phyloP scores from a whole-genome alignment of 2,329 filamentous ascomycete species.

The Botrytis deweyae region DNA sequence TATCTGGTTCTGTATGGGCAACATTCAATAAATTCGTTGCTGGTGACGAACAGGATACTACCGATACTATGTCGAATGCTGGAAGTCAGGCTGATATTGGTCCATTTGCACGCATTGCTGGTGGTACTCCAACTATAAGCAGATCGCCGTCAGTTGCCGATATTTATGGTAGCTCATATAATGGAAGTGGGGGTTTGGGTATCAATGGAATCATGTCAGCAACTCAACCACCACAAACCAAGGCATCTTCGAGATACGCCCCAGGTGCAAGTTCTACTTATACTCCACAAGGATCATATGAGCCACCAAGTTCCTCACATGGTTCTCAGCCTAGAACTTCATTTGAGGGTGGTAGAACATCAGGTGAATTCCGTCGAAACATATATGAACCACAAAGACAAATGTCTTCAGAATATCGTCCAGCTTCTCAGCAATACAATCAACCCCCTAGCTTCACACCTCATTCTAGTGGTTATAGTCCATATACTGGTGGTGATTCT shows the following conservation, averaged over 20 bases:
- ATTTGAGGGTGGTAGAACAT: slow-evolving; percentile 47
- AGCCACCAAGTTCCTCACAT: slow-evolving; percentile 33
- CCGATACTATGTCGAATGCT: slow-evolving; percentile 55
- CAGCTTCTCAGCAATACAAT: slow-evolving; percentile 33
- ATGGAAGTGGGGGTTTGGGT: slow-evolving; percentile 37
- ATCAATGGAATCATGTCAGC: slow-evolving; percentile 33
- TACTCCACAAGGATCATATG: slow-evolving; percentile 28
- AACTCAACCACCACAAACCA: slow-evolving; percentile 26
- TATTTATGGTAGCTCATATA: slow-evolving; percentile 48
- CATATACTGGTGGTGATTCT: slow-evolving; percentile 25
- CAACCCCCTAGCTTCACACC: slow-evolving; percentile 36
- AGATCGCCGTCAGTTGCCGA: slow-evolving; percentile 75
- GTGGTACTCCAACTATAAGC: slow-evolving; percentile 73
- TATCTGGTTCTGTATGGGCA: slow-evolving; percentile 85
- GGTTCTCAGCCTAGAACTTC: slow-evolving; percentile 42
- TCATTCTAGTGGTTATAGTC: slow-evolving; percentile 29
- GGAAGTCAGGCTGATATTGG: slow-evolving; percentile 62
- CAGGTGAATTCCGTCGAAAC: slow-evolving; percentile 45
- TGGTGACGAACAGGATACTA: slow-evolving; percentile 76
- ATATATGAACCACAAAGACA: slow-evolving; percentile 45
- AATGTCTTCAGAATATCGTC: slow-evolving; percentile 43
- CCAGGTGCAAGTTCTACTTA: slow-evolving; percentile 36
- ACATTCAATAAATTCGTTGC: slow-evolving; percentile 96
- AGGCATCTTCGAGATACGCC: slow-evolving; percentile 38
- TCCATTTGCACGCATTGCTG: slow-evolving; percentile 78